These are phyloP conservation scores for Cadophora gregata DNA, from an alignment of 2,329 filamentous ascomycete species.

Conservation along the genomic window DNA sequence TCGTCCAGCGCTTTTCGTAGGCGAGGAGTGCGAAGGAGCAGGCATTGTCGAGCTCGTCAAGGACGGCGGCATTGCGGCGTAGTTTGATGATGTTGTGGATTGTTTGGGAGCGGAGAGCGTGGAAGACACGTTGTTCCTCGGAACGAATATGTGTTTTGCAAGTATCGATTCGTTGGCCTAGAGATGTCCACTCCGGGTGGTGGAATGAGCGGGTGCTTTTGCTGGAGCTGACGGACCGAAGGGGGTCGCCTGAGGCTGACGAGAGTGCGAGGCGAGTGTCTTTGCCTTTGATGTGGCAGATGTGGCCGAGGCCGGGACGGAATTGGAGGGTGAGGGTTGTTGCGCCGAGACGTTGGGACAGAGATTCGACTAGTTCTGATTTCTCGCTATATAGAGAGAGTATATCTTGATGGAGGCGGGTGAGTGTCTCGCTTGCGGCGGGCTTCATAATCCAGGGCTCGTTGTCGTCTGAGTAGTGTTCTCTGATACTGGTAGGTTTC, in stretches of 20 bases:
- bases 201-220: conserved; percentile 88
- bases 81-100: conserved; percentile 84
- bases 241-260: conserved; percentile 37
- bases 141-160: conserved; percentile 76
- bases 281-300: conserved; percentile 88
- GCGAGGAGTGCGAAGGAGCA: conserved; percentile 86
- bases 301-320: conserved; percentile 86
- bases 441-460: conserved; percentile 71
- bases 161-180: conserved; percentile 82
- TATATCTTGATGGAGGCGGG: conserved; percentile 71
- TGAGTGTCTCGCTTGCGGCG: conserved; percentile 69
- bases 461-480: conserved; percentile 64
- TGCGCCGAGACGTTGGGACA: conserved; percentile 67
- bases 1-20: conserved; percentile 71
- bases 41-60: conserved; percentile 92
- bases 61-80: conserved; percentile 85
- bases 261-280: conserved; percentile 54
- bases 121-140: conserved; percentile 85
- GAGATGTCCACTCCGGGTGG: conserved; percentile 78
- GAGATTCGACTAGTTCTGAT: conserved; percentile 58
- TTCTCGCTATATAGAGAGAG: conserved; percentile 66
- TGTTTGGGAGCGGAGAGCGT: conserved; percentile 74
- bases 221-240: conserved; percentile 73
- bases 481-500: conserved; percentile 55
- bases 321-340: conserved; percentile 79